Conservation (phyloP, 78 protist genomes). For the Chrysochromulina parva region DNA sequence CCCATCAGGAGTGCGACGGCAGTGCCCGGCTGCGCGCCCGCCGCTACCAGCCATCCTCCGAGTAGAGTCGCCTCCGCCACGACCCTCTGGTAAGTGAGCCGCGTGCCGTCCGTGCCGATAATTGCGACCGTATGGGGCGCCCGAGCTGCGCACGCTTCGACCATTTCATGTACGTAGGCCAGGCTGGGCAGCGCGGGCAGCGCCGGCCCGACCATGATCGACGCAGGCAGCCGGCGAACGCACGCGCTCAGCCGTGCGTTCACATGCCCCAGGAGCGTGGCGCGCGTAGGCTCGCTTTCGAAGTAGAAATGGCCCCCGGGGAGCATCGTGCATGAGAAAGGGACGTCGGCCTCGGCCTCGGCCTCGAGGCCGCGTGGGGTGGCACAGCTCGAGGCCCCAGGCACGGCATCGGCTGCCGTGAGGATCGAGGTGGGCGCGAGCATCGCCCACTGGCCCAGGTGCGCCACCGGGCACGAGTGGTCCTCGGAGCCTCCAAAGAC, state of each 20-base stretch:
- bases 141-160: not conserved
- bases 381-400: not conserved
- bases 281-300: not conserved
- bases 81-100: not conserved
- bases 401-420: not conserved
- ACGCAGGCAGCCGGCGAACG: not conserved
- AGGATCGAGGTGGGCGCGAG: no score
- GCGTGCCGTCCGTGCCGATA: not conserved
- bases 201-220: not conserved
- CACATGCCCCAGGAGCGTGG: not conserved
- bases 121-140: slow-evolving; percentile 26
- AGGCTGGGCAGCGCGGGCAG: not conserved
- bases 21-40: slow-evolving; percentile 9
- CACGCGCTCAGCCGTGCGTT: not conserved
- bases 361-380: not conserved
- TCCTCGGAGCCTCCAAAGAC: not conserved
- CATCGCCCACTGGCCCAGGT: not conserved
- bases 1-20: slow-evolving; percentile 23
- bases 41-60: not conserved
- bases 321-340: not conserved
- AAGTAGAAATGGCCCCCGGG: slow-evolving; percentile 41
- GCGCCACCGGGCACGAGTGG: not conserved
- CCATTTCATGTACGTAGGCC: not conserved
- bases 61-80: not conserved
- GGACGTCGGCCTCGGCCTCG: no score